phyloP scores from a whole-genome alignment of 164 flowering plant species.

The Vitis amurensis region DNA sequence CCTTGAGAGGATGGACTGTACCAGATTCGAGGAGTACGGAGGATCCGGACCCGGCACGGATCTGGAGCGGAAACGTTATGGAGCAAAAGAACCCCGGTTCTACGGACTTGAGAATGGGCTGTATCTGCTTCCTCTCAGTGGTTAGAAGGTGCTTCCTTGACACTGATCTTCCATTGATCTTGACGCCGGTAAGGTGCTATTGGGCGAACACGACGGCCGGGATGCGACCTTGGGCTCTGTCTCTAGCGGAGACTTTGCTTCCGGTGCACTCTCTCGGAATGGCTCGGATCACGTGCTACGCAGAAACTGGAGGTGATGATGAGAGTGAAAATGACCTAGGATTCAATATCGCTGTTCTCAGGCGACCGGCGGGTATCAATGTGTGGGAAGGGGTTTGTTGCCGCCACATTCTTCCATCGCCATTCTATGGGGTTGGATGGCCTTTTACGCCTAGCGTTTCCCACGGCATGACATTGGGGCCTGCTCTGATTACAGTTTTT shows the following conservation, averaged over 20 bases:
- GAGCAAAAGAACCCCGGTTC: slow-evolving; percentile 65
- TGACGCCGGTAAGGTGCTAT: slow-evolving; percentile 12
- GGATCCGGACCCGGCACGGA: slow-evolving; percentile 90
- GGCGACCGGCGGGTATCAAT: slow-evolving; percentile 18
- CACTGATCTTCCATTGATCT: slow-evolving; percentile 12
- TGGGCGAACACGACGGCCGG: slow-evolving; percentile 81
- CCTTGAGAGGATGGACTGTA: slow-evolving; percentile 84
- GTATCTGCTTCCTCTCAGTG: slow-evolving; percentile 78
- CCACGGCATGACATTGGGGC: too few relatives aligned
- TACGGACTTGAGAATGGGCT: slow-evolving; percentile 53
- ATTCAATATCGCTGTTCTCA: slow-evolving; percentile 19
- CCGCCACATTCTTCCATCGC: too few relatives aligned
- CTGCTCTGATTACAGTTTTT: too few relatives aligned
- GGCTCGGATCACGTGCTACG: slow-evolving; percentile 77
- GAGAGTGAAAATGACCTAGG: neutral
- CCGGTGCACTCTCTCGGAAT: slow-evolving; percentile 70
- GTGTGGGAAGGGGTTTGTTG: too few relatives aligned
- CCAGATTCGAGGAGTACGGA: slow-evolving; percentile 66
- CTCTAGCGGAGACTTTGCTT: slow-evolving; percentile 45
- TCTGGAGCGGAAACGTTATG: slow-evolving; percentile 77
- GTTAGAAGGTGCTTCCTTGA: slow-evolving; percentile 63
- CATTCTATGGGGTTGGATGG: too few relatives aligned
- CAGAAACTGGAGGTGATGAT: slow-evolving; percentile 4
- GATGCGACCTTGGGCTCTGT: slow-evolving; percentile 75
- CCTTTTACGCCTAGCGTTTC: too few relatives aligned